Evolutionary conservation across 352 stramenopile genomes (phyloP).

Genomic region (Chrysophaeum taylorii): DNA sequence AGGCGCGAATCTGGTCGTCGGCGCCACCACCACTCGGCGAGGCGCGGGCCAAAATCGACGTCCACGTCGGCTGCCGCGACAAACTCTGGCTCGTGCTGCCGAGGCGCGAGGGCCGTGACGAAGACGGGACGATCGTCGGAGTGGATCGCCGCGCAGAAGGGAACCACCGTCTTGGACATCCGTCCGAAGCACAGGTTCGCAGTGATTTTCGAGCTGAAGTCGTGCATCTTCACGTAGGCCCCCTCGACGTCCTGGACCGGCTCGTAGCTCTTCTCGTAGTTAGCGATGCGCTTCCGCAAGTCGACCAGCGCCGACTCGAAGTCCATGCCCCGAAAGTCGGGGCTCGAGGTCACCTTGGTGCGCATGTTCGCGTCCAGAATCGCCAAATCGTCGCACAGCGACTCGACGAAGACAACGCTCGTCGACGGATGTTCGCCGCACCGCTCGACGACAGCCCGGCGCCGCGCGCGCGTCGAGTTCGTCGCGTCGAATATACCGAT

Average conservation of each 20-base stretch:
- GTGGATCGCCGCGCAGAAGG: slow-evolving; percentile 1
- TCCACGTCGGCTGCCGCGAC: neutral
- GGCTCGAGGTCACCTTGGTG: slow-evolving; percentile 60
- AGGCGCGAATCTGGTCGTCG: neutral
- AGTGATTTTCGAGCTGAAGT: slow-evolving; percentile 51
- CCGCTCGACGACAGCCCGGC: slow-evolving; percentile 42
- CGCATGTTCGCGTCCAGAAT: slow-evolving; percentile 76
- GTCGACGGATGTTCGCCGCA: slow-evolving; percentile 56
- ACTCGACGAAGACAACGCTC: slow-evolving; percentile 89
- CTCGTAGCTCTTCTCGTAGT: slow-evolving; percentile 78
- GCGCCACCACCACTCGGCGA: neutral
- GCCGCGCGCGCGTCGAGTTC: slow-evolving; percentile 72
- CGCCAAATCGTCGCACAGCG: slow-evolving; percentile 80
- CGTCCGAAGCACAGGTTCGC: slow-evolving; percentile 51
- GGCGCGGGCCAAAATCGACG: neutral
- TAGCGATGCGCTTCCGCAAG: slow-evolving; percentile 65
- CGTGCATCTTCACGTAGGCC: slow-evolving; percentile 60
- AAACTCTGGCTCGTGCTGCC: neutral
- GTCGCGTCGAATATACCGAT: slow-evolving; percentile 88
- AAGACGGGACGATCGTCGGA: neutral
- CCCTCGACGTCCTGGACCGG: slow-evolving; percentile 49
- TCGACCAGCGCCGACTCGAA: slow-evolving; percentile 69
- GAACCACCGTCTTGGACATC: slow-evolving; percentile 2
- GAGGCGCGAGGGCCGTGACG: neutral
- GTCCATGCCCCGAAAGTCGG: slow-evolving; percentile 72